Percentiles rank a stretch among this genome's conserved stretches.
These are phyloP conservation scores for Thalassiosira mediterranea DNA, from an alignment of 352 stramenopile genomes.

Conservation along the genomic window DNA sequence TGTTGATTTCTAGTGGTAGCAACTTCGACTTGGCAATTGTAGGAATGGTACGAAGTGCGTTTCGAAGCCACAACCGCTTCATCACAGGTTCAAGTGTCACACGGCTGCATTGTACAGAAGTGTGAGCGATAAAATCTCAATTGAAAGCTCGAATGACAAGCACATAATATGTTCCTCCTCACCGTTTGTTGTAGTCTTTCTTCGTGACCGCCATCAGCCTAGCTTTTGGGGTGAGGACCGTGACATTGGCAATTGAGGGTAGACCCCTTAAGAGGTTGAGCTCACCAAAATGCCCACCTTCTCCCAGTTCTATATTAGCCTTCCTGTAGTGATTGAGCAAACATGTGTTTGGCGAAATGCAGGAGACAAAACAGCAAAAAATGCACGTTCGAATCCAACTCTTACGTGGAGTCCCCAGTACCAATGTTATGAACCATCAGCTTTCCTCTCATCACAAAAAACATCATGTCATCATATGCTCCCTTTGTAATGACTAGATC, in stretches of 20 bases:
- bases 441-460: constrained; percentile 93
- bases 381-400: too few relatives aligned
- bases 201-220: constrained; percentile 53
- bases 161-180: too few relatives aligned
- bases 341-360: too few relatives aligned
- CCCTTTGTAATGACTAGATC: constrained; percentile 94
- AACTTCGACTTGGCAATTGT: constrained; percentile 51
- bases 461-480: constrained; percentile 93
- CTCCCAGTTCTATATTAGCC: constrained; percentile 85
- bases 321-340: too few relatives aligned
- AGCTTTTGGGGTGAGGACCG: constrained; percentile 54
- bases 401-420: constrained; percentile 53
- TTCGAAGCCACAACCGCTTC: constrained; percentile 42
- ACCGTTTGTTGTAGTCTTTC: constrained; percentile 51
- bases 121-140: too few relatives aligned
- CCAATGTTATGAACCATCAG: constrained; percentile 83
- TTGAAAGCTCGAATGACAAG: too few relatives aligned
- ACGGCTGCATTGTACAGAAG: too few relatives aligned
- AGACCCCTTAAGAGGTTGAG: constrained; percentile 89
- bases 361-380: too few relatives aligned
- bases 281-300: constrained; percentile 93
- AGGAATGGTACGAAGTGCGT: constrained; percentile 42
- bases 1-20: constrained; percentile 49
- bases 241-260: constrained; percentile 81
- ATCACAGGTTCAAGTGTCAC: constrained; percentile 46